Evolutionary conservation across 1,139 yeast genomes (phyloP), one percentile per base, ranked within the genome.

Genomic region (Geotrichum aggregatum): DNA sequence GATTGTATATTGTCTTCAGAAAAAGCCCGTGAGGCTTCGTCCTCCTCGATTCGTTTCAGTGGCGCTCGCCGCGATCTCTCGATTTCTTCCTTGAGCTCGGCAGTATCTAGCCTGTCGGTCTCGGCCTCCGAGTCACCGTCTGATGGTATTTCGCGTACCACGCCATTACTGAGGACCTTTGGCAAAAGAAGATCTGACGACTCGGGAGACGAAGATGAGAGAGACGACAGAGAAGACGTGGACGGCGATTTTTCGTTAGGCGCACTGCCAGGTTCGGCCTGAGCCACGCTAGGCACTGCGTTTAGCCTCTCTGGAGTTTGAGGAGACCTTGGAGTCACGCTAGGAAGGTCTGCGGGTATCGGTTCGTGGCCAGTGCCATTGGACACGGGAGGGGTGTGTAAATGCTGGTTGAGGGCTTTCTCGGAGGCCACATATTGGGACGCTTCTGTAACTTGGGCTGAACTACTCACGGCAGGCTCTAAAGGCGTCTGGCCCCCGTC

Each of bases 91-190:
- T 19, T 36, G n/a, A 51, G 24, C 19, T 51, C 54, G n/a, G 44
- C 41, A 10, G 50, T 45, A 14, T 81, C 87, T 84, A 84, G 80
- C 58, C 78, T 80, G 63, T 84, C 94, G 1, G 94, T 85, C 65
- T 85, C 94, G 3, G 88, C 91, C 64, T 85, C 92, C 5, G 88
- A 82, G 59, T 74, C 74, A 14, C 50, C 44, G 4, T 47, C 40
- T 21, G 44, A 33, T 33, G 36, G 3, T n/a, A 30, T 16, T n/a
- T 41, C 39, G n/a, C 39, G 24, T 21, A 26, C 13, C 13, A 42
- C 13, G 34, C 38, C 33, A 13, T 38, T 31, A 18, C 33, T 31
- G 24, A 24, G 10, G 21, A 35, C 35, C 11, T 26, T 34, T 22
- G 42, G 45, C 16, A 33, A 28, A n/a, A 51, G 47, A 16, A 51